A percentile compares a stretch with the other conserved stretches of the same genome.
These are phyloP conservation scores for Cryptococcus sp. DNA, from an alignment of 1,284 basidiomycete species.

Conservation along the genomic window DNA sequence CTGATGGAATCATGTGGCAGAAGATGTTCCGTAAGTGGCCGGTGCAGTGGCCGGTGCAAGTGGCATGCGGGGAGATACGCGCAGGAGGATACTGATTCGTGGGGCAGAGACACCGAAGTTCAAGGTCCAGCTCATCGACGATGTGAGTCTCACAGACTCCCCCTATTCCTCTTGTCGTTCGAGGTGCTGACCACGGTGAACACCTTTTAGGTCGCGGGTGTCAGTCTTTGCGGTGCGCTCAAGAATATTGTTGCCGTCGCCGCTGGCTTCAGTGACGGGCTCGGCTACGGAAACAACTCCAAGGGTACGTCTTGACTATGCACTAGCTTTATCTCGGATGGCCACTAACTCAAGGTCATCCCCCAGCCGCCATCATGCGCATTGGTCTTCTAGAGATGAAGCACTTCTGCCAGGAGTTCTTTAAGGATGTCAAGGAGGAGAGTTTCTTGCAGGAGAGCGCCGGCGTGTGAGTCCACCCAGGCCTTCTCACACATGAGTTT, in stretches of 20 bases:
- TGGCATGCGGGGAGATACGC: not conserved
- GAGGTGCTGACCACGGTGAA: not conserved
- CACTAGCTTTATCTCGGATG: not conserved
- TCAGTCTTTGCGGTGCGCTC: slow-evolving; percentile 57
- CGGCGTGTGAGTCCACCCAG: slow-evolving; percentile 42
- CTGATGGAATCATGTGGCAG: slow-evolving; percentile 53
- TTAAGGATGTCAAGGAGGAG: slow-evolving; percentile 54
- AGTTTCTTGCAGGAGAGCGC: slow-evolving; percentile 56
- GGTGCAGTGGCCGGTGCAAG: slow-evolving; percentile 4
- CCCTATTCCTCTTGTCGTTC: not conserved
- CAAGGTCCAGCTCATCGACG: slow-evolving; percentile 56
- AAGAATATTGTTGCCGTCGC: slow-evolving; percentile 60
- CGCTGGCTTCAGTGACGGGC: slow-evolving; percentile 57
- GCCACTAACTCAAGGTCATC: not conserved
- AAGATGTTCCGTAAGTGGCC: slow-evolving; percentile 50
- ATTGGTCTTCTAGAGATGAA: slow-evolving; percentile 55
- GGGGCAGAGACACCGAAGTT: slow-evolving; percentile 51
- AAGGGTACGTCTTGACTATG: slow-evolving; percentile 47
- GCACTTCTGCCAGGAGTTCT: slow-evolving; percentile 56
- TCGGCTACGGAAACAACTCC: slow-evolving; percentile 58
- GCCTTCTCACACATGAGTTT: too few species aligned
- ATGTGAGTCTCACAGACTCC: slow-evolving; percentile 40
- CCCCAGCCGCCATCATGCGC: slow-evolving; percentile 57
- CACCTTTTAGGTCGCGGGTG: slow-evolving; percentile 53
- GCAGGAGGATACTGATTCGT: slow-evolving; percentile 6